Percentiles rank a stretch among this genome's conserved stretches.
phyloP scores from a whole-genome alignment of 2,329 filamentous ascomycete genomes.

The Pseudocercospora eumusae region DNA sequence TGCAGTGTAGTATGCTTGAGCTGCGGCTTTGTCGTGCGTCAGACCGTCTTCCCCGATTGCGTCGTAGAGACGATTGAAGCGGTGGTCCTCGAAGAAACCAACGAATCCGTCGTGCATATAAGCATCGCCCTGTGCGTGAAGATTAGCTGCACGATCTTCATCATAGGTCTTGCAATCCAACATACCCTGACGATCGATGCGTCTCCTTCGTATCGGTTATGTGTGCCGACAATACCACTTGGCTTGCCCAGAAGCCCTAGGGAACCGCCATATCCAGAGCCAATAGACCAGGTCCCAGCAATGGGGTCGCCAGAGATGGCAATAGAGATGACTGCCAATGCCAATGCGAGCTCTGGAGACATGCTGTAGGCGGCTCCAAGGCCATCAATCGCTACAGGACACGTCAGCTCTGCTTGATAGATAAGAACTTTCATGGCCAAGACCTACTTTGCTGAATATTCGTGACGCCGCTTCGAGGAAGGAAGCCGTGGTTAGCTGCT shows the following conservation, averaged over 20 bases:
- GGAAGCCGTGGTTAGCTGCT: conserved; percentile 26
- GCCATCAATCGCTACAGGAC: conserved; percentile 14
- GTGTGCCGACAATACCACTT: conserved; percentile 13
- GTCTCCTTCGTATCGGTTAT: conserved; percentile 40
- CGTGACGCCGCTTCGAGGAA: conserved; percentile 33
- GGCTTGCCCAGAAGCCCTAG: conserved; percentile 6
- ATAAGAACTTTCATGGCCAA: not conserved
- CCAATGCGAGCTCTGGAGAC: conserved; percentile 27
- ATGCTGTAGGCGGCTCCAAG: conserved; percentile 32
- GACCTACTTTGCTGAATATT: conserved; percentile 33
- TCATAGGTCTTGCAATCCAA: not conserved
- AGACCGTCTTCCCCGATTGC: conserved; percentile 13
- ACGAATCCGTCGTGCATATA: conserved; percentile 28
- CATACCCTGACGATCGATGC: conserved; percentile 35
- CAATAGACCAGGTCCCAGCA: conserved; percentile 29
- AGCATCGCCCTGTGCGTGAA: conserved; percentile 27
- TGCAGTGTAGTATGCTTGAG: conserved; percentile 4
- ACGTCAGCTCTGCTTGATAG: not conserved
- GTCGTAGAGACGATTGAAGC: conserved; percentile 22
- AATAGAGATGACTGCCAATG: conserved; percentile 23
- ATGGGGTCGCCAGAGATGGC: conserved; percentile 27
- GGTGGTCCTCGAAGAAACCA: conserved; percentile 13
- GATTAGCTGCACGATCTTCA: not conserved
- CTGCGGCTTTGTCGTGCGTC: conserved; percentile 24
- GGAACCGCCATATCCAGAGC: conserved; percentile 13